Percentiles rank a stretch among this genome's conserved stretches.
Evolutionary conservation across 176 grass and related monocot species (phyloP).

Genomic region (Rhynchospora pubera): DNA sequence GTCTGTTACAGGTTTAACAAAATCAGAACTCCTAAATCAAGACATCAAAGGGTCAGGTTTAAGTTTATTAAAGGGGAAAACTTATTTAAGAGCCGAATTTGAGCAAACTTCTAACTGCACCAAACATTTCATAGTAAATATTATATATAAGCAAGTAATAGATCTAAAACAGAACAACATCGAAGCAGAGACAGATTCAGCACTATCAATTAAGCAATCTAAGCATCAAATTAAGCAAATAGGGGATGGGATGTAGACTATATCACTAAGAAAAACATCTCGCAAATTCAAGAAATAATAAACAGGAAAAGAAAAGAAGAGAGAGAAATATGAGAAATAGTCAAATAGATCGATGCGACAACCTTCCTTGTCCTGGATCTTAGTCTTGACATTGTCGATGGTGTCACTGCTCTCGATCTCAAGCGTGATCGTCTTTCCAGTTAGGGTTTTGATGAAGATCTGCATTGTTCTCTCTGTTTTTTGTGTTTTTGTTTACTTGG

Average conservation of each 20-base stretch:
- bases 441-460: conserved; percentile 79
- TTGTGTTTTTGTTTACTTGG: not conserved
- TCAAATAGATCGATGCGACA: not conserved
- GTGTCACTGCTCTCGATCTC: conserved; percentile 87
- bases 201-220: not conserved
- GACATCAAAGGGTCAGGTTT: too few species aligned
- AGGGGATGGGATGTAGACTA: too few species aligned
- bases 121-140: not conserved
- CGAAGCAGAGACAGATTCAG: not conserved
- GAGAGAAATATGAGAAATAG: not conserved
- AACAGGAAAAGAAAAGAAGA: not conserved
- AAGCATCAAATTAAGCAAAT: not conserved
- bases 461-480: conserved; percentile 2
- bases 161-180: not conserved
- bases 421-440: conserved; percentile 76
- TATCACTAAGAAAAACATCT: too few species aligned
- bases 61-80: too few species aligned
- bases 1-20: too few species aligned
- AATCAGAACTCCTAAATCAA: too few species aligned
- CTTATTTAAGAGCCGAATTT: too few species aligned
- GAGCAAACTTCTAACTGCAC: not conserved
- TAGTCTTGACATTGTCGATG: conserved; percentile 69
- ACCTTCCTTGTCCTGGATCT: conserved; percentile 61
- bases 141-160: not conserved
- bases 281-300: not conserved